A percentile compares a stretch with the other conserved stretches of the same genome.
Conservation (phyloP, 148 eudicot species). For the Arctostaphylos glauca region DNA sequence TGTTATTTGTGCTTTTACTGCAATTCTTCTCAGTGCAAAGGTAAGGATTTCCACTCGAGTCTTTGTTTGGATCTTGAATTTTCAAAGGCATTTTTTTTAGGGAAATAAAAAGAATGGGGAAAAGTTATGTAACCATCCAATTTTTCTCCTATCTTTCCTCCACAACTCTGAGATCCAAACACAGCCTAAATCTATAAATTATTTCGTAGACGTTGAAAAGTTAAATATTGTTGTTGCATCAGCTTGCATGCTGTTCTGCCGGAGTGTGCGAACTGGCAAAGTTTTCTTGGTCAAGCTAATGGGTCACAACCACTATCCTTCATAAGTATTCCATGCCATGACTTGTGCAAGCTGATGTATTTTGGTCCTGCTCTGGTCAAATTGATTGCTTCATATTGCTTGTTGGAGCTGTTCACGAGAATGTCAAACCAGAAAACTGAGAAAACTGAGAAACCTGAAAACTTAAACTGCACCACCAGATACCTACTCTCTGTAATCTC, state of each 20-base stretch:
- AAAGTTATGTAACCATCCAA: not conserved
- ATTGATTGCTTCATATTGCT: conserved; percentile 68
- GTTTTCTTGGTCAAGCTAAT: conserved; percentile 35
- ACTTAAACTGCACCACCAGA: conserved; percentile 32
- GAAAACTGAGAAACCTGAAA: conserved; percentile 29
- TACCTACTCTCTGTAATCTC: conserved; percentile 59
- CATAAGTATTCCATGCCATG: conserved; percentile 60
- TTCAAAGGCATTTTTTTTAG: not conserved
- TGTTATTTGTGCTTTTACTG: conserved; percentile 54
- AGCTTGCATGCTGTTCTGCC: conserved; percentile 67
- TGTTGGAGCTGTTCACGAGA: conserved; percentile 58
- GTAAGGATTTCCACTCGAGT: conserved; percentile 30
- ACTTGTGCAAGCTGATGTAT: conserved; percentile 74
- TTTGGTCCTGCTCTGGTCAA: conserved; percentile 63
- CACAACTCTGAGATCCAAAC: not conserved
- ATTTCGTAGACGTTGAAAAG: not conserved
- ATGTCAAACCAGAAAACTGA: conserved; percentile 47
- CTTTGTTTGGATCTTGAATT: not conserved
- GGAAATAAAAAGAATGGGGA: not conserved
- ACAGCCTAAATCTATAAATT: not conserved
- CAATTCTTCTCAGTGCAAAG: conserved; percentile 65
- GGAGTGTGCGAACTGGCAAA: conserved; percentile 46
- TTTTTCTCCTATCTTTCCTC: too few species aligned
- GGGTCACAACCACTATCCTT: conserved; percentile 34
- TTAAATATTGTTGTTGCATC: conserved; percentile 27